These are phyloP conservation scores for Podospora didyma DNA, from an alignment of 495 filamentous ascomycete genomes.

Conservation along the genomic window DNA sequence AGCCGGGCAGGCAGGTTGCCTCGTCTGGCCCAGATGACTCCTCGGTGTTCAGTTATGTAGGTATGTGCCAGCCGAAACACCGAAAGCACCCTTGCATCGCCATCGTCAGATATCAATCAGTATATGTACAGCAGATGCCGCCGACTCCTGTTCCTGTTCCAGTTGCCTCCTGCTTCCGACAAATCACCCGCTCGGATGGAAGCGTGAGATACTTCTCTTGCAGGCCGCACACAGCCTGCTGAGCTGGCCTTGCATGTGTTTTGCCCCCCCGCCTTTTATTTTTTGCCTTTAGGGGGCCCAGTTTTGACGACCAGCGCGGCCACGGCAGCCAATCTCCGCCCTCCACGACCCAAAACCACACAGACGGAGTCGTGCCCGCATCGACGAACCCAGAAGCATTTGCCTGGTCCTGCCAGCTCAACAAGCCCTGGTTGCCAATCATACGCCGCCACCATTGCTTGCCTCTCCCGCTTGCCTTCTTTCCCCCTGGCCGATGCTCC, in stretches of 20 bases:
- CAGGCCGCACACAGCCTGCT: slow-evolving; percentile 12
- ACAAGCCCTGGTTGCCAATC: slow-evolving; percentile 19
- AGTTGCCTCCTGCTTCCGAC: neutral
- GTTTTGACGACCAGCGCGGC: slow-evolving; percentile 19
- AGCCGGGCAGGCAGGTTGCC: too few species aligned
- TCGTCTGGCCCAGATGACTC: neutral
- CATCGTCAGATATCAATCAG: neutral
- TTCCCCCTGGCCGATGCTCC: neutral
- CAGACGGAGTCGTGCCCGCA: slow-evolving; percentile 18
- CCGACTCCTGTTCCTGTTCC: neutral
- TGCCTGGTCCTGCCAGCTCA: slow-evolving; percentile 26
- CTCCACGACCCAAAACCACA: slow-evolving; percentile 30
- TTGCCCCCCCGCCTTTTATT: slow-evolving; percentile 23
- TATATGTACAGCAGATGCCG: too few species aligned
- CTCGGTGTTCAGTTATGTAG: too few species aligned
- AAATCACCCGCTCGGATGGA: neutral
- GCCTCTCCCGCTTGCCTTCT: slow-evolving; percentile 11
- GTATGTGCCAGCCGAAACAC: neutral
- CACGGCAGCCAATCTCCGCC: slow-evolving; percentile 23
- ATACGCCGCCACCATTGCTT: slow-evolving; percentile 20
- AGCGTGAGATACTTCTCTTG: neutral
- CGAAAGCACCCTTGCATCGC: slow-evolving; percentile 18
- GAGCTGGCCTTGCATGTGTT: slow-evolving; percentile 35
- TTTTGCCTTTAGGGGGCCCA: slow-evolving; percentile 10
- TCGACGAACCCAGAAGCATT: slow-evolving; percentile 19